Percentiles rank a stretch among this genome's conserved stretches.
These are phyloP conservation scores for Fagus sylvatica DNA, from an alignment of 306 rosid genomes.

Conservation along the genomic window DNA sequence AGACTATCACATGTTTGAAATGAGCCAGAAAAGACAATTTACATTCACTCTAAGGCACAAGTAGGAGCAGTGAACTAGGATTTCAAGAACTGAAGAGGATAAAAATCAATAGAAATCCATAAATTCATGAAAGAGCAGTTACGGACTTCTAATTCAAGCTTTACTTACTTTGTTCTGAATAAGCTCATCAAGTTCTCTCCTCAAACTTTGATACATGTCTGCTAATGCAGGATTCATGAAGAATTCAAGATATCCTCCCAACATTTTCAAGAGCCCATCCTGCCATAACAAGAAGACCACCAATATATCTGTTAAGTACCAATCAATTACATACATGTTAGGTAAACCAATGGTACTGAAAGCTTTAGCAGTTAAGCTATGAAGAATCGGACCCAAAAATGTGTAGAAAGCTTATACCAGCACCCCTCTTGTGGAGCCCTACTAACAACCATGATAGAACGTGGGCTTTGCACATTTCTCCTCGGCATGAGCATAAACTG, in stretches of 20 bases:
- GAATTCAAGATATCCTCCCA: slow-evolving; percentile 92
- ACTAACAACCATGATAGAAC: background rate
- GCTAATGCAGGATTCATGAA: slow-evolving; percentile 81
- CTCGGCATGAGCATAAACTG: too few species aligned
- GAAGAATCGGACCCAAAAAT: background rate
- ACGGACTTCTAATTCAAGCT: background rate
- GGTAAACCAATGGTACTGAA: background rate
- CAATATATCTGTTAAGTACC: background rate
- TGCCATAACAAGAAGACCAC: slow-evolving; percentile 34
- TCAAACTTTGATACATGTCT: slow-evolving; percentile 63
- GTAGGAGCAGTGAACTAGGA: background rate
- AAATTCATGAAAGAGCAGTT: background rate
- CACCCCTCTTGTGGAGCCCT: background rate
- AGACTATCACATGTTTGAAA: background rate
- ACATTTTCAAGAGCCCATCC: slow-evolving; percentile 92
- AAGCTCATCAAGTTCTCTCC: slow-evolving; percentile 74
- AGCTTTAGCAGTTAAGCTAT: background rate
- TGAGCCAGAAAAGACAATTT: slow-evolving; percentile 11
- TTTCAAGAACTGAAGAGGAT: slow-evolving; percentile 20
- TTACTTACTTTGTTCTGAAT: slow-evolving; percentile 79
- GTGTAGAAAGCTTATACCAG: background rate
- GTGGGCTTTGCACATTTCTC: background rate
- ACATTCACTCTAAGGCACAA: background rate
- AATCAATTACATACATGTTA: background rate
- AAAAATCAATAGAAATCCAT: slow-evolving; percentile 4